Percentiles rank a stretch among this genome's conserved stretches.
These are phyloP conservation scores for Mycena rebaudengoi DNA, from an alignment of 768 basidiomycete species.

Conservation along the genomic window DNA sequence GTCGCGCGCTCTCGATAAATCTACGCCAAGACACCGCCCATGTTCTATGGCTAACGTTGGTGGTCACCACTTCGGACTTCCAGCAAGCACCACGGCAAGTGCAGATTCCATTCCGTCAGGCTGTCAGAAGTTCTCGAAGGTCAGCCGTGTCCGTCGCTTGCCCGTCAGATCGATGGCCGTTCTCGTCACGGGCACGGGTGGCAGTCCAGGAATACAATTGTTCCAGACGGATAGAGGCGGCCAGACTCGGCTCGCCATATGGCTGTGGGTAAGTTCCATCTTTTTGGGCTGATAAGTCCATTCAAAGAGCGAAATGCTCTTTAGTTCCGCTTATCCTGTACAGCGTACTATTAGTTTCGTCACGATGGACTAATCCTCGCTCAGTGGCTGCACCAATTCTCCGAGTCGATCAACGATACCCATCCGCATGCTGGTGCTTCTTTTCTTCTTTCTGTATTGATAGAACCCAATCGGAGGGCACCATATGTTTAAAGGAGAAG, in stretches of 20 bases:
- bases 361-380: neutral
- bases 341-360: slow-evolving; percentile 3
- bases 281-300: slow-evolving; percentile 12
- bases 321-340: slow-evolving; percentile 5
- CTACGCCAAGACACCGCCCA: too few species aligned
- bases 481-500: slow-evolving; percentile 5
- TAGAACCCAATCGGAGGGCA: slow-evolving; percentile 4
- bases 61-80: slow-evolving; percentile 1
- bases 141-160: slow-evolving; percentile 1
- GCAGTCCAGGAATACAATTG: slow-evolving; percentile 3
- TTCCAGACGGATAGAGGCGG: slow-evolving; percentile 7
- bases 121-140: slow-evolving; percentile 5
- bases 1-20: too few species aligned
- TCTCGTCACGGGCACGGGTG: slow-evolving; percentile 1
- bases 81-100: neutral
- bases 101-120: neutral
- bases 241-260: slow-evolving; percentile 17
- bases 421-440: neutral
- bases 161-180: neutral
- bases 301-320: neutral
- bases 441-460: slow-evolving; percentile 12
- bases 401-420: neutral
- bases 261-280: slow-evolving; percentile 1
- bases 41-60: too few species aligned
- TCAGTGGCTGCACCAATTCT: neutral